A percentile compares a stretch with the other conserved stretches of the same genome.
phyloP scores from a whole-genome alignment of 2,329 filamentous ascomycete genomes.

The Fusarium subglutinans region DNA sequence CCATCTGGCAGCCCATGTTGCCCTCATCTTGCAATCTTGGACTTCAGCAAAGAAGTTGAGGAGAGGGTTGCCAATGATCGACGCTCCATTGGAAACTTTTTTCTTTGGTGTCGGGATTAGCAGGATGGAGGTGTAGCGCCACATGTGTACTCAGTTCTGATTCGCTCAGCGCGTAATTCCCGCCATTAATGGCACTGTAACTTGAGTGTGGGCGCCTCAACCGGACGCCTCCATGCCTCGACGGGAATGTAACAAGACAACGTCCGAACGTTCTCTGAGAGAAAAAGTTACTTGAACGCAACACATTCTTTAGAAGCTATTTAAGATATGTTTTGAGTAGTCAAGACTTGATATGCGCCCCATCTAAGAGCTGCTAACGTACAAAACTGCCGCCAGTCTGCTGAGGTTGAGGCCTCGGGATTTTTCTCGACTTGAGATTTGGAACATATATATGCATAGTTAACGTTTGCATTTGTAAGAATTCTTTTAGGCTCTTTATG shows the following conservation, averaged over 20 bases:
- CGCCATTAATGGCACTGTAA: conserved; percentile 17
- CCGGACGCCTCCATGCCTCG: not conserved
- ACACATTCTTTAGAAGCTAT: not conserved
- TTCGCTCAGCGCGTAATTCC: conserved; percentile 30
- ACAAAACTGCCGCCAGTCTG: not conserved
- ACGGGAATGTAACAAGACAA: not conserved
- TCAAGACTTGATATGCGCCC: not conserved
- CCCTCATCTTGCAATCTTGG: conserved; percentile 50
- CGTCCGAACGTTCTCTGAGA: not conserved
- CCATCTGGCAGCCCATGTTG: conserved; percentile 52
- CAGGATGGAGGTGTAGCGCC: conserved; percentile 34
- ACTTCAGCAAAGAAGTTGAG: conserved; percentile 40
- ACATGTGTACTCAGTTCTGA: conserved; percentile 33
- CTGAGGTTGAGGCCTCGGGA: not conserved
- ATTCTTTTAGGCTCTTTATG: not conserved
- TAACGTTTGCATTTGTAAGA: not conserved
- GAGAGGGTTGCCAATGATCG: conserved; percentile 41
- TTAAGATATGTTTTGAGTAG: not conserved
- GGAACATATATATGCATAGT: not conserved
- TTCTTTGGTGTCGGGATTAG: conserved; percentile 39
- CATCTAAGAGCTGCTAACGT: not conserved
- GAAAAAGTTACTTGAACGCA: not conserved
- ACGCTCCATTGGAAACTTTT: conserved; percentile 43
- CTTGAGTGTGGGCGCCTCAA: not conserved
- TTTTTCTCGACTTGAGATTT: not conserved